Percentiles rank a stretch among this genome's conserved stretches.
Evolutionary conservation across 352 stramenopile species (phyloP).

Genomic region (Phytophthora citricola): DNA sequence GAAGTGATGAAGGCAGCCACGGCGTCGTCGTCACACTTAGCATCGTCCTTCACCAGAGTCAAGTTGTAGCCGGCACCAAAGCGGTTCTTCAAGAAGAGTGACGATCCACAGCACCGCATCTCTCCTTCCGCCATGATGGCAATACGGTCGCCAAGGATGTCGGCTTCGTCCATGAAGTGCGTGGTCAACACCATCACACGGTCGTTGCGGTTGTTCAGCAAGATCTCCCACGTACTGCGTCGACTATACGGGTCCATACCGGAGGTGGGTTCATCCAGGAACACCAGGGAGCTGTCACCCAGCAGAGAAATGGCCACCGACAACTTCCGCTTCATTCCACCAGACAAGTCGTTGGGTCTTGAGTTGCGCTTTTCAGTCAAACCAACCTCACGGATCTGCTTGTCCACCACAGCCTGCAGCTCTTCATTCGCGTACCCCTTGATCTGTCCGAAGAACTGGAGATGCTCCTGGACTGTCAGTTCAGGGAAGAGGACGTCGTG

Average conservation of each 20-base stretch:
- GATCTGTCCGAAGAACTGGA: slow-evolving; percentile 69
- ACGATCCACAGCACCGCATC: slow-evolving; percentile 68
- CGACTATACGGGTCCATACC: slow-evolving; percentile 96
- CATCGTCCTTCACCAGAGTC: slow-evolving; percentile 60
- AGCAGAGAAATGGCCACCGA: slow-evolving; percentile 89
- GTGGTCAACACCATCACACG: slow-evolving; percentile 89
- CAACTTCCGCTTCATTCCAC: slow-evolving; percentile 92
- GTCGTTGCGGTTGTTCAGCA: slow-evolving; percentile 58
- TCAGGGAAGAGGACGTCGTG: slow-evolving; percentile 79
- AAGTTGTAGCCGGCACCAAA: slow-evolving; percentile 75
- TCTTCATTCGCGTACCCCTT: slow-evolving; percentile 53
- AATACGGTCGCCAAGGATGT: slow-evolving; percentile 83
- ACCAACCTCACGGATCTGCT: slow-evolving; percentile 56
- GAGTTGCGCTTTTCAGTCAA: slow-evolving; percentile 61
- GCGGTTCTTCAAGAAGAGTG: slow-evolving; percentile 80
- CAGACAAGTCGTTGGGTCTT: slow-evolving; percentile 62
- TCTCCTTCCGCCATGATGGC: slow-evolving; percentile 85
- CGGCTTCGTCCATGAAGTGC: slow-evolving; percentile 95
- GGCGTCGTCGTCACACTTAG: slow-evolving; percentile 25
- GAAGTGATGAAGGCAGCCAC: slow-evolving; percentile 35
- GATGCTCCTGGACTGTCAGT: slow-evolving; percentile 71
- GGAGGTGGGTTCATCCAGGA: slow-evolving; percentile 91
- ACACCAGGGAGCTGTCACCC: slow-evolving; percentile 80
- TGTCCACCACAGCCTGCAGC: slow-evolving; percentile 36
- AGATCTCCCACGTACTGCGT: slow-evolving; percentile 91